Evolutionary conservation across 169 alveolate species (phyloP).

Genomic region (Babesia sp.): DNA sequence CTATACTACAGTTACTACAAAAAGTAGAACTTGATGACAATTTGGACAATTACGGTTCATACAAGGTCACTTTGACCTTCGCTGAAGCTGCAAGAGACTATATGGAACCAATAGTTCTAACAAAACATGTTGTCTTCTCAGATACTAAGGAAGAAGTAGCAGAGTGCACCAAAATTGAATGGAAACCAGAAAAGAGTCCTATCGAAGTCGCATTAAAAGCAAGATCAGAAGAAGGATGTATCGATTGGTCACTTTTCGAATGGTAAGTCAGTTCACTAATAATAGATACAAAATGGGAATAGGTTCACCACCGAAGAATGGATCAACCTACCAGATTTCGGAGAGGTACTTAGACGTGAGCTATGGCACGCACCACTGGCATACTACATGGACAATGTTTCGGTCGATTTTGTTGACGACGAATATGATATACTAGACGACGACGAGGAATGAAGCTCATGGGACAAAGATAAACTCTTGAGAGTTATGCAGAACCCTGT

Average conservation of each 20-base stretch:
- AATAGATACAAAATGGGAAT: neutral
- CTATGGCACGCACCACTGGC: conserved; percentile 89
- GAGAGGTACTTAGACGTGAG: conserved; percentile 87
- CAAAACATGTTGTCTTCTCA: conserved; percentile 83
- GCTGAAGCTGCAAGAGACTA: conserved; percentile 81
- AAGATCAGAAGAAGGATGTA: conserved; percentile 55
- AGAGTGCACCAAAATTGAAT: conserved; percentile 84
- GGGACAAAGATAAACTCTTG: too few relatives aligned
- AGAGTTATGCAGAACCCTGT: neutral
- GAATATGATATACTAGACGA: conserved; percentile 78
- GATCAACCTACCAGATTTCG: conserved; percentile 83
- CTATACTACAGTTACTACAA: conserved; percentile 76
- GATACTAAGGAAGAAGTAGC: conserved; percentile 80
- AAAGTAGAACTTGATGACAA: conserved; percentile 85
- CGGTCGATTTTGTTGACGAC: conserved; percentile 75
- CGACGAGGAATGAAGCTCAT: conserved; percentile 25
- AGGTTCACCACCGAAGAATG: conserved; percentile 78
- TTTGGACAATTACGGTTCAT: conserved; percentile 86
- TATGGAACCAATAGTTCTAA: conserved; percentile 83
- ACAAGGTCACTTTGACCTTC: conserved; percentile 81
- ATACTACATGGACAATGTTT: conserved; percentile 74
- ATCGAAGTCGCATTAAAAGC: conserved; percentile 65
- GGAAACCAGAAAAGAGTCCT: conserved; percentile 82
- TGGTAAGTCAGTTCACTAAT: conserved; percentile 65
- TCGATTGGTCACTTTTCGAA: conserved; percentile 80